Conservation (phyloP, 164 flowering plant species). For the Santalum album region DNA sequence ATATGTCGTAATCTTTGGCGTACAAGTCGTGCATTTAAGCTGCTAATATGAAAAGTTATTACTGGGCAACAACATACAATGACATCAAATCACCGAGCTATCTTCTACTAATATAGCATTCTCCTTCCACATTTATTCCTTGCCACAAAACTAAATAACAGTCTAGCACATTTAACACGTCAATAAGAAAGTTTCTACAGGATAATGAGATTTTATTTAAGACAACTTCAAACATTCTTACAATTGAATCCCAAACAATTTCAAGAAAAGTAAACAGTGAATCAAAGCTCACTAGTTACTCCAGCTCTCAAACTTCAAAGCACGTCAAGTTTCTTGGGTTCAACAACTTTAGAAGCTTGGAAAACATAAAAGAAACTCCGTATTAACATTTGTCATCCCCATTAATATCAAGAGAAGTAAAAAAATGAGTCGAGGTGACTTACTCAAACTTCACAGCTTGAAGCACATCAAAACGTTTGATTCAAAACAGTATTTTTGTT, state of each 20-base stretch:
- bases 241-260: neutral
- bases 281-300: neutral
- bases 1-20: conserved; percentile 76
- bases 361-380: neutral
- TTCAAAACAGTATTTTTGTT: too few relatives aligned
- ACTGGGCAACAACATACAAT: neutral
- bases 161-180: neutral
- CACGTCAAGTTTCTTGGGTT: neutral
- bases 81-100: neutral
- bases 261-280: neutral
- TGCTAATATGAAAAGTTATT: conserved; percentile 20
- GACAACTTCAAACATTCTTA: neutral
- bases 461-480: too few relatives aligned
- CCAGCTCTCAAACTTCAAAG: neutral
- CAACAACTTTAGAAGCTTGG: neutral
- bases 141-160: neutral
- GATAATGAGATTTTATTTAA: neutral
- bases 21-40: conserved; percentile 76
- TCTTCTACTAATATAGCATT: neutral
- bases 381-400: too few relatives aligned
- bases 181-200: neutral
- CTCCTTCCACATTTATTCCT: neutral
- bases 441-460: too few relatives aligned
- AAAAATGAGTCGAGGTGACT: too few relatives aligned
- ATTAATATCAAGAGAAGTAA: too few relatives aligned